Evolutionary conservation across 2,329 filamentous ascomycete species (phyloP).

Genomic region (Dryadomyces quercivorus): DNA sequence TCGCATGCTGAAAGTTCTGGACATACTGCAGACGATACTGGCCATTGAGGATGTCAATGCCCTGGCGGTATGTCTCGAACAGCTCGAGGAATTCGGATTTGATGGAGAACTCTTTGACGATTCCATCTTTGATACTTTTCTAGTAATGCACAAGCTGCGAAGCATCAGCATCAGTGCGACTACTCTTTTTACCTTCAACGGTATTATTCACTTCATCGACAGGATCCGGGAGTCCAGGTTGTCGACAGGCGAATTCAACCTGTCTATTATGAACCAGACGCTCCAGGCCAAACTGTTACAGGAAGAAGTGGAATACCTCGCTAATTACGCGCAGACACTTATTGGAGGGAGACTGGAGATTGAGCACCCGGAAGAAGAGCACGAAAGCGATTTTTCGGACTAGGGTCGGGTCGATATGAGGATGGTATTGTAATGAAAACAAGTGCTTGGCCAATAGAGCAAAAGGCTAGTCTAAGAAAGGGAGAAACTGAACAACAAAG

Average conservation of each 20-base stretch:
- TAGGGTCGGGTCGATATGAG: conserved; percentile 3
- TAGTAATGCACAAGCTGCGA: conserved; percentile 31
- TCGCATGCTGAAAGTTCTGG: conserved; percentile 37
- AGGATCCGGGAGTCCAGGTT: conserved; percentile 17
- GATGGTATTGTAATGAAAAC: neutral
- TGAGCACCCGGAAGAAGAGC: conserved; percentile 22
- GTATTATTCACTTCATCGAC: conserved; percentile 30
- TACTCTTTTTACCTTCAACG: conserved; percentile 39
- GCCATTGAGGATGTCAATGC: conserved; percentile 32
- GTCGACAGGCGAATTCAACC: conserved; percentile 15
- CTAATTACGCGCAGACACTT: conserved; percentile 12
- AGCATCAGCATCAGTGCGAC: conserved; percentile 40
- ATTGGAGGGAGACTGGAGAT: conserved; percentile 23
- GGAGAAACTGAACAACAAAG: neutral
- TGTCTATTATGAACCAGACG: conserved; percentile 23
- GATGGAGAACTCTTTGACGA: conserved; percentile 41
- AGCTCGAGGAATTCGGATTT: conserved; percentile 44
- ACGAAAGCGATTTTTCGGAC: conserved; percentile 23
- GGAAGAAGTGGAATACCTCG: conserved; percentile 16
- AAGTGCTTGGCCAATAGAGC: too few relatives aligned
- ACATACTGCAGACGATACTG: conserved; percentile 38
- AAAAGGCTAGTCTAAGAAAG: neutral
- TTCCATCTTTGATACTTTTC: conserved; percentile 24
- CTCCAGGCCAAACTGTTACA: conserved; percentile 16
- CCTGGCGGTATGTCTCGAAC: conserved; percentile 30